Base-by-base conservation (phyloP, 2,329 filamentous ascomycete genomes). In the Dactylellina drechsleri region DNA sequence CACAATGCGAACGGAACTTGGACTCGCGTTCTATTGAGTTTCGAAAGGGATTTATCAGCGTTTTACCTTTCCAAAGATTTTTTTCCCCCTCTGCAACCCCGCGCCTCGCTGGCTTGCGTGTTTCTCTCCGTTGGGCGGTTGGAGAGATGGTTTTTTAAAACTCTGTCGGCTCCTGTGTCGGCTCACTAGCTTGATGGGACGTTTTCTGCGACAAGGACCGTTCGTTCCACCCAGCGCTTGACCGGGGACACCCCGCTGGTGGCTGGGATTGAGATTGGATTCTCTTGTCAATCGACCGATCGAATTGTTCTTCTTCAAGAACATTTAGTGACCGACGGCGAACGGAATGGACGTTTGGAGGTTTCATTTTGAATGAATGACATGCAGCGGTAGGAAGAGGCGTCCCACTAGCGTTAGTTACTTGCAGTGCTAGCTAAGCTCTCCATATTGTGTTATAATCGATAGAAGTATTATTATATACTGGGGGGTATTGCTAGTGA, bases 51-150 rank as follows among this genome's bases (percentile, higher is more conserved):
- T 41, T 41, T 58, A 13, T 18, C 49, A 36, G 6, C 31, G 31
- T 36, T 36, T 36, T 36, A 36, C 31, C 31, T 36, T 36, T 36
- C 10, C 10, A 10, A 36, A 47, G 13, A n/a, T 47, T 47, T 47
- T 12, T 47, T 16, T 8, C n/a, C n/a, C 40, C 43, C 16, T 7
- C 13, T 47, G 41, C 36, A 18, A 49, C 18, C 20, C 13, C 16
- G 57, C 66, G 66, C 66, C 66, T 43, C 66, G 5, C 47, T 43
- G 52, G 66, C 57, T 70, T 70, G 66, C 57, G 66, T 70, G 66
- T 45, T 49, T 61, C 18, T 41, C 47, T 50, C 36, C 18, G 31
- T 36, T 36, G 31, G 31, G 6, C 6, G 31, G 31, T 10, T 36
- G 31, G 6, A 5, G 10, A 36, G 31, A 36, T 36, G 5, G 31